These are phyloP conservation scores for Beauveria rudraprayagi DNA, from an alignment of 2,329 filamentous ascomycete species.

Conservation along the genomic window DNA sequence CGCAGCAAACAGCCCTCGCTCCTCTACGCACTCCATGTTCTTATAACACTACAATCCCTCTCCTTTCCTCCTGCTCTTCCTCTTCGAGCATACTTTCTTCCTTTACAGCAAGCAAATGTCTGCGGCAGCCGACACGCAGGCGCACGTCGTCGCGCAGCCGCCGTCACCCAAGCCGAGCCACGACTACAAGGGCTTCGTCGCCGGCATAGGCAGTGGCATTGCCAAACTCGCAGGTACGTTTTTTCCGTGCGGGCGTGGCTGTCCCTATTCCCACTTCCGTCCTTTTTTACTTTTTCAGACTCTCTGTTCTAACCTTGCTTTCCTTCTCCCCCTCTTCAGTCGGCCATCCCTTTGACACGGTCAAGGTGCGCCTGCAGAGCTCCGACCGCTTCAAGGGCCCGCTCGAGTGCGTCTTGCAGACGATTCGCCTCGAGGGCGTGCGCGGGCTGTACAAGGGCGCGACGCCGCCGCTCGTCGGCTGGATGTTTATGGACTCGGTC, in stretches of 20 bases:
- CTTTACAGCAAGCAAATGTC: background rate
- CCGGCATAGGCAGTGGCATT: constrained; percentile 90
- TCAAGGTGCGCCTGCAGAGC: constrained; percentile 94
- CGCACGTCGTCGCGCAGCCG: constrained; percentile 23
- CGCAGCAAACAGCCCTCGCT: background rate
- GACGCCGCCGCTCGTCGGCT: constrained; percentile 83
- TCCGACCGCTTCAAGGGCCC: constrained; percentile 74
- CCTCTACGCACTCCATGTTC: background rate
- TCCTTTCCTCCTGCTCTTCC: background rate
- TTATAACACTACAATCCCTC: background rate
- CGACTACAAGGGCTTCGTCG: constrained; percentile 91
- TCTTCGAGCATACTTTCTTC: background rate
- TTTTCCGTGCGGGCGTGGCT: too few species aligned
- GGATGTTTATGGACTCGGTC: constrained; percentile 93
- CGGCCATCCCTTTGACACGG: constrained; percentile 80
- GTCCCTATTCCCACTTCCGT: too few species aligned
- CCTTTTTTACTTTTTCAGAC: background rate
- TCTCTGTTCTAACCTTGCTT: background rate
- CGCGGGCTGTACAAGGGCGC: constrained; percentile 89
- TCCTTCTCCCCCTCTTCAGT: constrained; percentile 30
- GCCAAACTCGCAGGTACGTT: constrained; percentile 70
- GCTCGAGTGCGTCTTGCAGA: constrained; percentile 76
- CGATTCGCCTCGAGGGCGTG: constrained; percentile 76
- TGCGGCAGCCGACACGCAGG: background rate
- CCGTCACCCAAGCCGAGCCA: constrained; percentile 21